These are phyloP conservation scores for Mycothermus thermophilus DNA, from an alignment of 495 filamentous ascomycete genomes.

Conservation along the genomic window DNA sequence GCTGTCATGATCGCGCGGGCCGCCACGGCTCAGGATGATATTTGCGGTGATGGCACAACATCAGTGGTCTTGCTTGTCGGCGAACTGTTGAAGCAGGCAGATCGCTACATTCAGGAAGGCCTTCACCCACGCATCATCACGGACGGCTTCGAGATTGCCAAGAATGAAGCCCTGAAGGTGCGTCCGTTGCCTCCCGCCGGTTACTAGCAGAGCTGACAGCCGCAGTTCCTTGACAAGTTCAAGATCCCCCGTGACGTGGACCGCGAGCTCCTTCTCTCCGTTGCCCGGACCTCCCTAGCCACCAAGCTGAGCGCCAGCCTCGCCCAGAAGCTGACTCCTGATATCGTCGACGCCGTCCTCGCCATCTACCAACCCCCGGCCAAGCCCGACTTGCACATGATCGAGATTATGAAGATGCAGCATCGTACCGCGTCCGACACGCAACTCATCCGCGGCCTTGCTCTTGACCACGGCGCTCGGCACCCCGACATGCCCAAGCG, in stretches of 20 bases:
- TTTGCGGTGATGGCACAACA: slow-evolving; percentile 94
- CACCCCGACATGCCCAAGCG: slow-evolving; percentile 98
- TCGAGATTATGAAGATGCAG: slow-evolving; percentile 99
- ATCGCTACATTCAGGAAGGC: slow-evolving; percentile 85
- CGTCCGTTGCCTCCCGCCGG: not conserved
- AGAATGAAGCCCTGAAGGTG: slow-evolving; percentile 83
- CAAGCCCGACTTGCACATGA: slow-evolving; percentile 96
- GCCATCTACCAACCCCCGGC: slow-evolving; percentile 78
- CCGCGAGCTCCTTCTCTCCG: slow-evolving; percentile 82
- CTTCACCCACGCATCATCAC: slow-evolving; percentile 94
- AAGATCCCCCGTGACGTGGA: slow-evolving; percentile 79
- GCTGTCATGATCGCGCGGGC: slow-evolving; percentile 98
- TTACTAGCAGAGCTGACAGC: slow-evolving; percentile 7
- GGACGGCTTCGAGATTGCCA: slow-evolving; percentile 94
- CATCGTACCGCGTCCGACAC: slow-evolving; percentile 93
- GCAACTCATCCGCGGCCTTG: slow-evolving; percentile 83
- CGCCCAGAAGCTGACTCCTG: slow-evolving; percentile 79
- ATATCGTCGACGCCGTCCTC: slow-evolving; percentile 90
- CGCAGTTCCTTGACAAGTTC: slow-evolving; percentile 84
- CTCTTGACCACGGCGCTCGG: slow-evolving; percentile 86
- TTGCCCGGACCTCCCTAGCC: slow-evolving; percentile 85
- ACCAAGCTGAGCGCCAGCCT: slow-evolving; percentile 84
- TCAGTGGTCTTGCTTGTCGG: slow-evolving; percentile 91
- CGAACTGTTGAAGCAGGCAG: slow-evolving; percentile 94
- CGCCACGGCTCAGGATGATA: slow-evolving; percentile 96